Conservation (phyloP, 1,284 basidiomycete genomes). For the Ceratobasidium theobromae region DNA sequence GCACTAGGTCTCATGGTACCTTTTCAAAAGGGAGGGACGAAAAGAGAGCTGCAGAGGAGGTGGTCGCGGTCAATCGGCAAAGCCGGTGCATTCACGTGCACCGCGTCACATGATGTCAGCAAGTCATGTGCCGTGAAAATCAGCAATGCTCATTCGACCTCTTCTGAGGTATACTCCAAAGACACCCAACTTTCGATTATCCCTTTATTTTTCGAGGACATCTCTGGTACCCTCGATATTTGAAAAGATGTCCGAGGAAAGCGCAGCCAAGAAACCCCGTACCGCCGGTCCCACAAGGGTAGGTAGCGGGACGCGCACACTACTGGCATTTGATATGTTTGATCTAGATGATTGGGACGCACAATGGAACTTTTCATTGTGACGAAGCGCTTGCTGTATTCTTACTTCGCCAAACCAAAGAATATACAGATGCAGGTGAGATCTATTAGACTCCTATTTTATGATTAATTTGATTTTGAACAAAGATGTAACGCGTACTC, state of each 20-base stretch:
- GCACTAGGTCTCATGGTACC: slow-evolving; percentile 70
- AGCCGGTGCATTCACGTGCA: slow-evolving; percentile 25
- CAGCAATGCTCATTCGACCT: background rate
- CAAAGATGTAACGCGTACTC: slow-evolving; percentile 73
- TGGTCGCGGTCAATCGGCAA: slow-evolving; percentile 11
- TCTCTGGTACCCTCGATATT: too few relatives aligned
- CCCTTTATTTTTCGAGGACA: background rate
- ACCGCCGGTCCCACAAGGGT: slow-evolving; percentile 16
- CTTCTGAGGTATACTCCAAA: background rate
- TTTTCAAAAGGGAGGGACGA: background rate
- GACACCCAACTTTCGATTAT: background rate
- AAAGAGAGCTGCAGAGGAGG: slow-evolving; percentile 1
- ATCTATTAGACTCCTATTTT: background rate
- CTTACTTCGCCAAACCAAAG: slow-evolving; percentile 76
- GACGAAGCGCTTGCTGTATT: slow-evolving; percentile 96
- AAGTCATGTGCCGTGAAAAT: background rate
- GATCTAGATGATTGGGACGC: slow-evolving; percentile 78
- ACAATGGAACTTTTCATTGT: slow-evolving; percentile 95
- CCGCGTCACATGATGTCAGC: slow-evolving; percentile 6
- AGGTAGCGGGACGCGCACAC: background rate
- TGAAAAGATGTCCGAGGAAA: slow-evolving; percentile 23
- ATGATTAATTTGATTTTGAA: background rate
- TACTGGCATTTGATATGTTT: background rate
- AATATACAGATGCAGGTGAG: slow-evolving; percentile 74
- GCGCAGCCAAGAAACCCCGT: slow-evolving; percentile 1